Conservation (phyloP, 2,329 filamentous ascomycete genomes). For the Westerdykella aurantiaca region DNA sequence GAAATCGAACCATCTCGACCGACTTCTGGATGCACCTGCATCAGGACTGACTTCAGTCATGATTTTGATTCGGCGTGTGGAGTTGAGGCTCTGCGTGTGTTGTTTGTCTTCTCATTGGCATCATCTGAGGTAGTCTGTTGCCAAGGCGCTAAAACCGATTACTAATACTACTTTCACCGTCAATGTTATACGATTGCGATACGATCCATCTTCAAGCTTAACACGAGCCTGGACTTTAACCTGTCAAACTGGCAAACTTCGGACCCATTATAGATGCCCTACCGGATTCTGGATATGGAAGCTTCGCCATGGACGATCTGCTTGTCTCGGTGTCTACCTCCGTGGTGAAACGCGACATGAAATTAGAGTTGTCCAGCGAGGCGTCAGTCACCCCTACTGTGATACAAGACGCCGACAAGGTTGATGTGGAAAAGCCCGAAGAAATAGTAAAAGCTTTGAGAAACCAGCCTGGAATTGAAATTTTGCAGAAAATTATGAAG, state of each 20-base stretch:
- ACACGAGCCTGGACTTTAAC: not conserved
- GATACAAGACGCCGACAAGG: constrained; percentile 2
- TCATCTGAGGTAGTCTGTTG: constrained; percentile 12
- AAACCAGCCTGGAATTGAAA: constrained; percentile 56
- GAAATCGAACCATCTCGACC: constrained; percentile 42
- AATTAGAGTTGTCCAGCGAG: constrained; percentile 12
- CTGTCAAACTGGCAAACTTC: not conserved
- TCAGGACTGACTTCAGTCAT: constrained; percentile 22
- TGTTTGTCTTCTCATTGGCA: constrained; percentile 15
- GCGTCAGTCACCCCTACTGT: constrained; percentile 1
- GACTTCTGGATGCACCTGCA: constrained; percentile 11
- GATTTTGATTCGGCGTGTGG: not conserved
- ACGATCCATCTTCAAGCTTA: no score
- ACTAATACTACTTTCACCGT: not conserved
- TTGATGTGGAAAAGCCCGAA: constrained; percentile 27
- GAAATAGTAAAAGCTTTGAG: constrained; percentile 57
- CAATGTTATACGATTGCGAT: no score
- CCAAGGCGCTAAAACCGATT: constrained; percentile 20
- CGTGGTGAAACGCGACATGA: constrained; percentile 19
- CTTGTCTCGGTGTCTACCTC: constrained; percentile 44
- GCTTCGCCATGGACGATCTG: constrained; percentile 42
- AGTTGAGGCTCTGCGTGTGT: not conserved
- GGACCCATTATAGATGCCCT: not conserved
- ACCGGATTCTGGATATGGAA: constrained; percentile 7
- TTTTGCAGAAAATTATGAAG: constrained; percentile 48